Evolutionary conservation across 371 early-diverging fungal genomes (phyloP).

Genomic region (Apophysomyces ossiformis): DNA sequence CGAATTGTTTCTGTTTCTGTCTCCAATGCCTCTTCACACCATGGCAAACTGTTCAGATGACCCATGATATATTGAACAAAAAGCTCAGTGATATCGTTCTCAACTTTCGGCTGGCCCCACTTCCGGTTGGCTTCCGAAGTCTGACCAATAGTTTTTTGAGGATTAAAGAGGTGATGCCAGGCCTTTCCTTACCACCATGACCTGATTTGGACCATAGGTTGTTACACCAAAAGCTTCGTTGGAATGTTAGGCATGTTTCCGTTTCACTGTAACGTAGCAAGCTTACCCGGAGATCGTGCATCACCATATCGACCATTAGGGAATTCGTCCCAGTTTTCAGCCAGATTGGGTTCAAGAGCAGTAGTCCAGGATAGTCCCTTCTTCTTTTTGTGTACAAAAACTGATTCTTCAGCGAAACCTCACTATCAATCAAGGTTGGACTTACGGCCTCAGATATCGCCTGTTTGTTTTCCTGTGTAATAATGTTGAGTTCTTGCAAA

Average conservation of each 20-base stretch:
- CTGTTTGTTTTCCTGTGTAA: constrained; percentile 27
- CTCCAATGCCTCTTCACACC: constrained; percentile 85
- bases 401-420: neutral
- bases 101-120: constrained; percentile 79
- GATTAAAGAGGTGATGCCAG: constrained; percentile 7
- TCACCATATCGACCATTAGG: constrained; percentile 98
- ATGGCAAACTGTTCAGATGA: constrained; percentile 78
- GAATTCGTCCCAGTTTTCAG: constrained; percentile 92
- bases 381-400: constrained; percentile 14
- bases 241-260: neutral
- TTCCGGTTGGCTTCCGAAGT: constrained; percentile 56
- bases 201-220: constrained; percentile 73
- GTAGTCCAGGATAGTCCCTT: constrained; percentile 21
- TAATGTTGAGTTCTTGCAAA: constrained; percentile 70
- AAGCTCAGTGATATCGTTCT: constrained; percentile 67
- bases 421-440: neutral
- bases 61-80: constrained; percentile 81
- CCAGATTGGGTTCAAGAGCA: constrained; percentile 38
- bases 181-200: constrained; percentile 52
- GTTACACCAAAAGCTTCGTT: constrained; percentile 48
- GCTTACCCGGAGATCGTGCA: constrained; percentile 80
- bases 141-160: constrained; percentile 24
- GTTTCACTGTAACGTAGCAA: neutral
- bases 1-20: constrained; percentile 80
- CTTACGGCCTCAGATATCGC: neutral